A percentile compares a stretch with the other conserved stretches of the same genome.
phyloP scores from a whole-genome alignment of 495 filamentous ascomycete species.

The Neurospora sp. region DNA sequence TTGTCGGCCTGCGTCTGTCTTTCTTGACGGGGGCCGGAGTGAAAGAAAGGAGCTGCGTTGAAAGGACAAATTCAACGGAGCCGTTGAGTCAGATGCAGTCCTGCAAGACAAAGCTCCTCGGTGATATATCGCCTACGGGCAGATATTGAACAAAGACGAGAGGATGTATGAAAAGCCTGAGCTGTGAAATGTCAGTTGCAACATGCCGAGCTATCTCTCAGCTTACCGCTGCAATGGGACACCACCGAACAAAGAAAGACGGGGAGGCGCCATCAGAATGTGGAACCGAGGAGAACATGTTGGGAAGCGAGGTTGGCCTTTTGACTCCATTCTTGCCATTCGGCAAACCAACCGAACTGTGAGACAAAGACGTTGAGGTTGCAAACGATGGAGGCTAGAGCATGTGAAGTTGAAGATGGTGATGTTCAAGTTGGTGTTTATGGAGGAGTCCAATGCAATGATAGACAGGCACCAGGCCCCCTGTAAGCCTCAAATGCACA shows the following conservation, averaged over 20 bases:
- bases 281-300: background rate
- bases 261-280: background rate
- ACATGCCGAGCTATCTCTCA: background rate
- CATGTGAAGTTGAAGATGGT: background rate
- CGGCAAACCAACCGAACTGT: background rate
- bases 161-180: background rate
- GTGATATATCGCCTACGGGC: constrained; percentile 1
- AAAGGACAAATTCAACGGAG: background rate
- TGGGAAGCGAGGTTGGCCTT: background rate
- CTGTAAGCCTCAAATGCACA: background rate
- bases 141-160: background rate
- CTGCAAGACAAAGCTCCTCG: constrained; percentile 19
- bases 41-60: constrained; percentile 11
- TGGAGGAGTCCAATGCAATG: background rate
- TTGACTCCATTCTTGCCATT: background rate
- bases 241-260: constrained; percentile 13
- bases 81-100: constrained; percentile 18
- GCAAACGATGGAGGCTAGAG: background rate
- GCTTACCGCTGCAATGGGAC: background rate
- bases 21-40: background rate
- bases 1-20: background rate
- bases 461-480: background rate
- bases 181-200: background rate
- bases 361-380: background rate
- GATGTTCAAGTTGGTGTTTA: background rate